Evolutionary conservation across 163 green algal genomes (phyloP).

Genomic region (Chlamydomonas reinhardtii): DNA sequence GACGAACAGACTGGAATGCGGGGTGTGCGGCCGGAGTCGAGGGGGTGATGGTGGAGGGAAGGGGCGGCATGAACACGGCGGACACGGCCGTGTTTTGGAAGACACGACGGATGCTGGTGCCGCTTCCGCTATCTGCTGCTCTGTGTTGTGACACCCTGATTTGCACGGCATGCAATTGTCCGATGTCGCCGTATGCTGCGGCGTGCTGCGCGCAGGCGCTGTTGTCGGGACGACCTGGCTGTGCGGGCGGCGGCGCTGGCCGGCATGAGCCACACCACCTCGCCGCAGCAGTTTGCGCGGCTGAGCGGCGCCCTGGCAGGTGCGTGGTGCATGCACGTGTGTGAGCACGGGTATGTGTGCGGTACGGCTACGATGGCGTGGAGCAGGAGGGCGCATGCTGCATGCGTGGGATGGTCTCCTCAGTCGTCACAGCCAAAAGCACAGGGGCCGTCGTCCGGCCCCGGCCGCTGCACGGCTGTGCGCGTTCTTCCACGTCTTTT

Average conservation of each 20-base stretch:
- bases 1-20: too few relatives aligned
- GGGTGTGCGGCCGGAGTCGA: not conserved
- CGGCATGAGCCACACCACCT: not conserved
- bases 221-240: constrained; percentile 34
- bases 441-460: too few relatives aligned
- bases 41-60: not conserved
- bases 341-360: not conserved
- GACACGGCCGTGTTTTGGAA: too few relatives aligned
- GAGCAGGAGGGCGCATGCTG: too few relatives aligned
- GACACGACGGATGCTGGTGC: not conserved
- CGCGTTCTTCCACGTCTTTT: too few relatives aligned
- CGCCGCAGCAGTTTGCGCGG: not conserved
- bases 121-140: not conserved
- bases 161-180: too few relatives aligned
- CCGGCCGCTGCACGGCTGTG: too few relatives aligned
- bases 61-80: not conserved
- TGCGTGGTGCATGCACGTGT: not conserved
- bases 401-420: too few relatives aligned
- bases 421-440: too few relatives aligned
- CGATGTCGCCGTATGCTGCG: too few relatives aligned
- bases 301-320: not conserved
- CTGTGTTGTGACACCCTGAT: not conserved
- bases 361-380: too few relatives aligned
- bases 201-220: not conserved
- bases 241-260: not conserved